Evolutionary conservation across 164 flowering plant genomes (phyloP).

Genomic region (Liquidambar formosana): DNA sequence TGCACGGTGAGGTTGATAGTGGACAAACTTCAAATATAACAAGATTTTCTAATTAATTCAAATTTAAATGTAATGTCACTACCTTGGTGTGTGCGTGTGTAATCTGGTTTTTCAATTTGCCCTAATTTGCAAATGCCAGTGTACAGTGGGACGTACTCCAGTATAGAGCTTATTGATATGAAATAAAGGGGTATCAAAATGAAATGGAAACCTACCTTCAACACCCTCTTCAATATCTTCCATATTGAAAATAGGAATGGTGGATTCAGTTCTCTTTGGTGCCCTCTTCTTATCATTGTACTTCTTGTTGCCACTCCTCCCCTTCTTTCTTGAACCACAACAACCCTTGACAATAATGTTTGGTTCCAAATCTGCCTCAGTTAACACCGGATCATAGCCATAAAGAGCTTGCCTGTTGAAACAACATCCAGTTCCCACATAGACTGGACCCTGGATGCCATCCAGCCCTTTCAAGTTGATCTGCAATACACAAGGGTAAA

Average conservation of each 20-base stretch:
- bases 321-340: constrained; percentile 91
- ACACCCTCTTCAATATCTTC: constrained; percentile 96
- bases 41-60: no score
- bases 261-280: constrained; percentile 75
- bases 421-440: constrained; percentile 98
- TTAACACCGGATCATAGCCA: constrained; percentile 94
- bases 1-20: no score
- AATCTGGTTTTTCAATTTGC: no score
- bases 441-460: constrained; percentile 98
- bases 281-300: constrained; percentile 73
- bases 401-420: constrained; percentile 96
- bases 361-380: constrained; percentile 92
- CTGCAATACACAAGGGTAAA: constrained; percentile 36
- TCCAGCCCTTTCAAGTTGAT: constrained; percentile 96
- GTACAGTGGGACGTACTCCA: background rate
- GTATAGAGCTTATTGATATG: background rate
- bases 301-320: constrained; percentile 60
- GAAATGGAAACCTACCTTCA: constrained; percentile 54
- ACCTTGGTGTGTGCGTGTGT: no score
- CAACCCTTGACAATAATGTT: constrained; percentile 88
- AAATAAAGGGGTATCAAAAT: background rate
- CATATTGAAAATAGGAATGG: constrained; percentile 84
- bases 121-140: background rate
- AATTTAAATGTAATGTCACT: no score
- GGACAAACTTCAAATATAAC: no score